Conservation (phyloP, 2,329 filamentous ascomycete species). For the Fusarium austroafricanum region DNA sequence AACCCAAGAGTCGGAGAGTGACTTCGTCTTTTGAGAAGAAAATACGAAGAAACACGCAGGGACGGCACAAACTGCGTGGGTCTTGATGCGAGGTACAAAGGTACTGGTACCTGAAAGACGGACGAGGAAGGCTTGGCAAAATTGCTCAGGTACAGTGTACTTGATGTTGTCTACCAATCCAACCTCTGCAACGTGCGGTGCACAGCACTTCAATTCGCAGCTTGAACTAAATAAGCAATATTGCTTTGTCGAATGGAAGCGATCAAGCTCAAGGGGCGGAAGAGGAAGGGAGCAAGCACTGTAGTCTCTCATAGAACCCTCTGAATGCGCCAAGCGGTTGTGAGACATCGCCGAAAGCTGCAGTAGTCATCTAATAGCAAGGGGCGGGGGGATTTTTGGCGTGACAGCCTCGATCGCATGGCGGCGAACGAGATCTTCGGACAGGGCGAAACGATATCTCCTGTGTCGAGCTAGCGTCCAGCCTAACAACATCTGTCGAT, state of each 20-base stretch:
- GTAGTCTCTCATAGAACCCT: background rate
- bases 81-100: constrained; percentile 39
- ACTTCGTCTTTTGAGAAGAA: constrained; percentile 25
- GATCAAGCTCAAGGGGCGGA: constrained; percentile 1
- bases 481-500: constrained; percentile 16
- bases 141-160: constrained; percentile 17
- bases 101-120: constrained; percentile 40
- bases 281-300: constrained; percentile 7
- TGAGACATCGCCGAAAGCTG: constrained; percentile 26
- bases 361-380: constrained; percentile 11
- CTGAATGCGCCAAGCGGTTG: constrained; percentile 3
- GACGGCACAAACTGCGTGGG: constrained; percentile 39
- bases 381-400: constrained; percentile 30
- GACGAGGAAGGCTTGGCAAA: constrained; percentile 25
- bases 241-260: constrained; percentile 22
- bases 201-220: constrained; percentile 9
- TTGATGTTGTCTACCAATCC: constrained; percentile 17
- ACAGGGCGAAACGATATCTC: constrained; percentile 28
- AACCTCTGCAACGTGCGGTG: constrained; percentile 23
- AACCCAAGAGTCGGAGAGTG: constrained; percentile 28
- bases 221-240: constrained; percentile 18
- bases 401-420: constrained; percentile 34
- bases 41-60: constrained; percentile 46
- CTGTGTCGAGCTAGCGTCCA: constrained; percentile 16
- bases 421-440: constrained; percentile 37